Conservation (phyloP, 495 filamentous ascomycete genomes). For the Cairneyella variabilis region DNA sequence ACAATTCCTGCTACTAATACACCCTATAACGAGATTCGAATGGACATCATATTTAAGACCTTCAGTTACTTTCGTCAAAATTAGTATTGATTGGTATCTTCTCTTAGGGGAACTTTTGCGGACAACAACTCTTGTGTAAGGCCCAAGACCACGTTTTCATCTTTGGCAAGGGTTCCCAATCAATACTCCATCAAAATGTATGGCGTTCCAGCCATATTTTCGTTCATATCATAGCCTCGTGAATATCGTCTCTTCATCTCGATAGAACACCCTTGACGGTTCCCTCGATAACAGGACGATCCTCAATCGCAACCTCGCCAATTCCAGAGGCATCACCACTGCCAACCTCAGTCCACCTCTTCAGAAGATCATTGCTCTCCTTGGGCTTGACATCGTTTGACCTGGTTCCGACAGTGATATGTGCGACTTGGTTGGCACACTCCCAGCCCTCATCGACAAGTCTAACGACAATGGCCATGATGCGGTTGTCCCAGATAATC, state of each 20-base stretch:
- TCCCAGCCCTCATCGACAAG: slow-evolving; percentile 55
- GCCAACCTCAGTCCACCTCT: slow-evolving; percentile 56
- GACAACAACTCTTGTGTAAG: too few relatives aligned
- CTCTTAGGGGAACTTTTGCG: too few relatives aligned
- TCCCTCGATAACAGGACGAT: slow-evolving; percentile 23
- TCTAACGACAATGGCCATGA: slow-evolving; percentile 86
- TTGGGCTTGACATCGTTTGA: slow-evolving; percentile 73
- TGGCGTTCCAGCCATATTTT: too few relatives aligned
- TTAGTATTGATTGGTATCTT: background rate
- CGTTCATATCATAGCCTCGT: background rate
- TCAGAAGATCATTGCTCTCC: slow-evolving; percentile 85
- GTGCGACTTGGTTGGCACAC: slow-evolving; percentile 74
- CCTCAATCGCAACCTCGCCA: slow-evolving; percentile 43
- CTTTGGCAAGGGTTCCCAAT: too few relatives aligned
- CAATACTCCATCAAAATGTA: too few relatives aligned
- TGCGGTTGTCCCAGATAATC: slow-evolving; percentile 71
- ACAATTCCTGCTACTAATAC: too few relatives aligned
- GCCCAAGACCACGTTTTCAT: too few relatives aligned
- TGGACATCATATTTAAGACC: too few relatives aligned
- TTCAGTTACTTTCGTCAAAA: too few relatives aligned
- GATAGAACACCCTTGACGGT: slow-evolving; percentile 22
- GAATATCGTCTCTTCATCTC: slow-evolving; percentile 4
- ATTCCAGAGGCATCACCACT: slow-evolving; percentile 42
- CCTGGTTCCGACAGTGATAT: slow-evolving; percentile 85
- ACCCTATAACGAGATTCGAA: too few relatives aligned